Evolutionary conservation across 192 early-diverging fungal genomes (phyloP).

Genomic region (Coemansia sp.): DNA sequence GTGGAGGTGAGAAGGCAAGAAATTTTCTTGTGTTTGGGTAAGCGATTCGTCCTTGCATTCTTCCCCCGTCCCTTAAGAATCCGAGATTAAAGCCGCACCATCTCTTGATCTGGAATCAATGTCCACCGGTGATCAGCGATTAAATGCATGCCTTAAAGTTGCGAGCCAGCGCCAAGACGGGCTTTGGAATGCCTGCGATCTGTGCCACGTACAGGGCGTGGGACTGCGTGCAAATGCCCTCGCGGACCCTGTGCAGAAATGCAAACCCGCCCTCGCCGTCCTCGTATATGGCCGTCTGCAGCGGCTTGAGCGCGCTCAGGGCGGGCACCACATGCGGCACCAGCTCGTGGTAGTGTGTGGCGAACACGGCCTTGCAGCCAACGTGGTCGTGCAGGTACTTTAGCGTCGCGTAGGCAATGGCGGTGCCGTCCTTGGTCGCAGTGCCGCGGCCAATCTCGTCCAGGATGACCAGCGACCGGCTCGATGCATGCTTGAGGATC

Average conservation of each 20-base stretch:
- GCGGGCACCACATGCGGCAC: conserved; percentile 49
- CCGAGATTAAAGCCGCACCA: no score
- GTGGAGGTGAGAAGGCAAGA: no score
- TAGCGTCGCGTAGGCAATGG: conserved; percentile 70
- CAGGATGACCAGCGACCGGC: conserved; percentile 75
- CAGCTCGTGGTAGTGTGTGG: conserved; percentile 78
- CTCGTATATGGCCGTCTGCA: conserved; percentile 37
- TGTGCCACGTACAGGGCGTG: conserved; percentile 74
- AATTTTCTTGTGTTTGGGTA: no score
- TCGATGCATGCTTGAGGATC: conserved; percentile 71
- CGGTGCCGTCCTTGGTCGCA: conserved; percentile 62
- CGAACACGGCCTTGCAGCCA: conserved; percentile 68
- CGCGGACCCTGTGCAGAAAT: conserved; percentile 64
- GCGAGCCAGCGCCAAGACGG: conserved; percentile 37
- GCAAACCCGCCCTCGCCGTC: conserved; percentile 46
- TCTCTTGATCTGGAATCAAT: no score
- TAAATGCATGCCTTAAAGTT: not conserved
- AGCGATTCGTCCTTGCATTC: no score
- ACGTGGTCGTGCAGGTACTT: conserved; percentile 57
- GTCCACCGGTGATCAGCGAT: no score
- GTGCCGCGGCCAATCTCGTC: conserved; percentile 84
- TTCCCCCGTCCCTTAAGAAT: no score
- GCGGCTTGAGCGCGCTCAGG: conserved; percentile 13
- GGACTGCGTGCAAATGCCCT: conserved; percentile 64
- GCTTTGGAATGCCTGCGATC: conserved; percentile 62